Percentiles rank a stretch among this genome's conserved stretches.
Conservation (phyloP, 2,329 filamentous ascomycete genomes). For the Lasiodiplodia sp. region DNA sequence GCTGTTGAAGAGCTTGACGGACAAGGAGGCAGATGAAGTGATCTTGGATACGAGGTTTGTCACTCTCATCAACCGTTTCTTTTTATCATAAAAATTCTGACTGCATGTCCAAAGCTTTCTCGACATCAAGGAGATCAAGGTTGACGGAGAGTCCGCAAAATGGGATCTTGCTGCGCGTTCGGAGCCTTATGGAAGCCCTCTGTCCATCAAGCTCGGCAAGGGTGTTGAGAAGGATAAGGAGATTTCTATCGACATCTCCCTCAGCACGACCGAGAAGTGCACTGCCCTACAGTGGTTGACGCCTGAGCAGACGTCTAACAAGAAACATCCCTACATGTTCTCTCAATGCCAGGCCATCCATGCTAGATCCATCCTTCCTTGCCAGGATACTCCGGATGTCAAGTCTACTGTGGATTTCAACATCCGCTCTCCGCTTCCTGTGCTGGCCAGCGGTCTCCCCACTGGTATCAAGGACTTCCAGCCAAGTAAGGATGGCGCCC, state of each 20-base stretch:
- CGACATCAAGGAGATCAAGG: slow-evolving; percentile 73
- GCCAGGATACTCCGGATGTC: slow-evolving; percentile 96
- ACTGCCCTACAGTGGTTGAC: slow-evolving; percentile 96
- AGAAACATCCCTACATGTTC: slow-evolving; percentile 97
- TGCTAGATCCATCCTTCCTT: slow-evolving; percentile 90
- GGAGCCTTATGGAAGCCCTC: slow-evolving; percentile 77
- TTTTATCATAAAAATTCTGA: not conserved
- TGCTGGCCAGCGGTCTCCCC: slow-evolving; percentile 87
- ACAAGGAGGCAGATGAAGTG: slow-evolving; percentile 73
- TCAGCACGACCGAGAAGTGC: slow-evolving; percentile 86
- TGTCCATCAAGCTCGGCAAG: slow-evolving; percentile 65
- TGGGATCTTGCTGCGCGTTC: slow-evolving; percentile 75
- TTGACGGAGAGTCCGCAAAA: slow-evolving; percentile 69
- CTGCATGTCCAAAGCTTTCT: slow-evolving; percentile 63
- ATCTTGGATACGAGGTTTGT: slow-evolving; percentile 78
- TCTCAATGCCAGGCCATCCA: slow-evolving; percentile 98
- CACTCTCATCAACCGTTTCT: not conserved
- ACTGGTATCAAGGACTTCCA: slow-evolving; percentile 60
- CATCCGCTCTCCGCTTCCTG: slow-evolving; percentile 83
- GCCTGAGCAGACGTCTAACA: slow-evolving; percentile 91
- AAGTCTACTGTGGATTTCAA: slow-evolving; percentile 95
- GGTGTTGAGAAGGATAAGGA: slow-evolving; percentile 55
- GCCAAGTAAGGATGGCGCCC: slow-evolving; percentile 60
- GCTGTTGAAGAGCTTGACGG: slow-evolving; percentile 77
- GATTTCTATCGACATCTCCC: slow-evolving; percentile 65